Evolutionary conservation across 345 rosid genomes (phyloP).

Genomic region (Eucalyptus urophylla): DNA sequence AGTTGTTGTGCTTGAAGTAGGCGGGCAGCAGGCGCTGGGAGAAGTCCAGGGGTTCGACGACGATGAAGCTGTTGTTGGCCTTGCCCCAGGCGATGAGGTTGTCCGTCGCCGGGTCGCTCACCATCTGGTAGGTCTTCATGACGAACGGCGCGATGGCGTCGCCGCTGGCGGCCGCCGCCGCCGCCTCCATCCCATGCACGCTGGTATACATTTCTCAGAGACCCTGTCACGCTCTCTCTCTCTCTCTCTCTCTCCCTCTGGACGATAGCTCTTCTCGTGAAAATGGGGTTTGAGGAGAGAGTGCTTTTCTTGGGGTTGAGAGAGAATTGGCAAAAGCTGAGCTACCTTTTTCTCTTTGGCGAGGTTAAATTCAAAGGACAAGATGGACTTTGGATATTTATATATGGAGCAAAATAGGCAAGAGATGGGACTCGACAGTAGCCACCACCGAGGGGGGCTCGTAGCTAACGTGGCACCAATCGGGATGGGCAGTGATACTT

Average conservation of each 20-base stretch:
- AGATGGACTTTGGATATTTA: not conserved
- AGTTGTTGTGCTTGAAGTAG: constrained; percentile 94
- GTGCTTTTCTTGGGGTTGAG: not conserved
- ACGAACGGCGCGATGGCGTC: constrained; percentile 61
- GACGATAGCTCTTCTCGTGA: not conserved
- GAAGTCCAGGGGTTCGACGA: constrained; percentile 72
- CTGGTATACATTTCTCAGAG: not conserved
- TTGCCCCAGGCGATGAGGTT: constrained; percentile 75
- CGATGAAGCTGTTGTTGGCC: constrained; percentile 77
- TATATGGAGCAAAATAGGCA: not conserved
- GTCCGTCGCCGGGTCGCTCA: constrained; percentile 74
- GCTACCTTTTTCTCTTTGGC: not conserved
- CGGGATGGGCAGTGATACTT: constrained; percentile 15
- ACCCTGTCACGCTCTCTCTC: not conserved
- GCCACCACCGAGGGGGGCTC: not conserved
- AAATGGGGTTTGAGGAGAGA: not conserved
- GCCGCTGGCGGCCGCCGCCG: constrained; percentile 6
- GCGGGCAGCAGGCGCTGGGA: constrained; percentile 67
- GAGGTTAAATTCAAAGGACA: not conserved
- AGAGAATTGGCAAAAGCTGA: not conserved
- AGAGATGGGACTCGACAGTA: not conserved
- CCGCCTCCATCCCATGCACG: constrained; percentile 19
- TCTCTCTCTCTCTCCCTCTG: not conserved
- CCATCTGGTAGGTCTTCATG: constrained; percentile 87
- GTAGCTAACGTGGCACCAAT: constrained; percentile 15